Conservation (phyloP, 2,329 filamentous ascomycete genomes). For the Zasmidium citrigriseum region DNA sequence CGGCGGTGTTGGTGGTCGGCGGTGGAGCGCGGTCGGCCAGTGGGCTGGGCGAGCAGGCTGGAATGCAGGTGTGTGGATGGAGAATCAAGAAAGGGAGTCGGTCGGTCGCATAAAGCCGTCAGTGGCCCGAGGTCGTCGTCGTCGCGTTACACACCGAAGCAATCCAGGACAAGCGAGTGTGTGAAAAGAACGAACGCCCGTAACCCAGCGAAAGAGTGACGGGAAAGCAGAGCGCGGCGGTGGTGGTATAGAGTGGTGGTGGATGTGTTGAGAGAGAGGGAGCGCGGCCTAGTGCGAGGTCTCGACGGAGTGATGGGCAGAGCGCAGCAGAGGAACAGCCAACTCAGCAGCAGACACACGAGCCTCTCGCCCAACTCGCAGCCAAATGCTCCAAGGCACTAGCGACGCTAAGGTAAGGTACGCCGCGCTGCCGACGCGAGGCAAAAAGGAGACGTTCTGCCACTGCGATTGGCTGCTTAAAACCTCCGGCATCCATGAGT, state of each 20-base stretch:
- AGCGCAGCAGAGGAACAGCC: too few species aligned
- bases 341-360: too few species aligned
- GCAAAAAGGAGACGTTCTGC: too few species aligned
- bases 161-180: background rate
- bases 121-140: background rate
- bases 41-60: background rate
- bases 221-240: background rate
- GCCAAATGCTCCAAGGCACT: too few species aligned
- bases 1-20: background rate
- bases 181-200: background rate
- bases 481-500: too few species aligned
- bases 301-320: background rate
- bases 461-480: too few species aligned
- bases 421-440: too few species aligned
- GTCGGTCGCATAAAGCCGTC: constrained; percentile 11
- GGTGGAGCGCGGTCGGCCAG: constrained; percentile 1
- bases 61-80: background rate
- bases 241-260: background rate
- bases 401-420: too few species aligned
- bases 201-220: constrained; percentile 1
- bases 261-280: background rate
- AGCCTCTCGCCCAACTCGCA: too few species aligned
- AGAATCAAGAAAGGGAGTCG: constrained; percentile 5
- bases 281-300: too few species aligned
- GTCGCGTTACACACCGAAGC: constrained; percentile 5